Base-by-base conservation (phyloP, 805 yeast species). In the Candida verbasci region DNA sequence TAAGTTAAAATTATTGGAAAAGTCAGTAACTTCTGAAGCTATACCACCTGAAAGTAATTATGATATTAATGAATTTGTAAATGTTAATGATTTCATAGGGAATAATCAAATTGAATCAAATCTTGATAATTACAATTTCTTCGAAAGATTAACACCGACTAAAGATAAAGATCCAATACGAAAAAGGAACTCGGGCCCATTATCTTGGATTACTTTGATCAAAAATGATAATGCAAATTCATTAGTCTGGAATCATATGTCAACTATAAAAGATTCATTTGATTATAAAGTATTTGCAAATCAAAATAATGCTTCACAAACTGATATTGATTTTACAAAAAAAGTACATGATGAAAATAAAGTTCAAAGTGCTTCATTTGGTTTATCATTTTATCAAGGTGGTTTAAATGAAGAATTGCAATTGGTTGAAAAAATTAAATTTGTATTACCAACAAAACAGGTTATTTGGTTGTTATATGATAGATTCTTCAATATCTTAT, bases 401-500 rank as follows among this genome's bases (percentile, higher is more conserved):
- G 56, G 52, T 16, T 36, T 56, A 32, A 47, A 50, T 36, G 46
- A 50, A 8, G 58, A 53, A 25, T 22, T 56, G 27, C 49, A 45
- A n/a, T 31, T 60, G 9, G 52, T 59, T 22, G 43, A 47, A 9
- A 46, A 53, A 34, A 62, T 74, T 6, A 47, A 60, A 39, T 45
- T 53, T 3, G 49, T 60, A 0, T 46, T 69, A 9, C 78, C 79
- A 1, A 38, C 48, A 2, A 56, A 52, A 34, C 51, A 47, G 14
- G 50, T 64, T 3, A 48, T 65, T 8, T 69, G 69, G 67, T 39
- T 61, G 17, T 55, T 69, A 17, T 41, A 72, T 17, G 58, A 58
- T 15, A 44, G 75, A 6, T 74, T 63, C 46, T 72, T 68, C 50
- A 49, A 52, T 17, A 55, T 52, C 38, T 49, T 71, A 5, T 69